phyloP scores from a whole-genome alignment of 495 filamentous ascomycete species.

The Durotheca rogersii region DNA sequence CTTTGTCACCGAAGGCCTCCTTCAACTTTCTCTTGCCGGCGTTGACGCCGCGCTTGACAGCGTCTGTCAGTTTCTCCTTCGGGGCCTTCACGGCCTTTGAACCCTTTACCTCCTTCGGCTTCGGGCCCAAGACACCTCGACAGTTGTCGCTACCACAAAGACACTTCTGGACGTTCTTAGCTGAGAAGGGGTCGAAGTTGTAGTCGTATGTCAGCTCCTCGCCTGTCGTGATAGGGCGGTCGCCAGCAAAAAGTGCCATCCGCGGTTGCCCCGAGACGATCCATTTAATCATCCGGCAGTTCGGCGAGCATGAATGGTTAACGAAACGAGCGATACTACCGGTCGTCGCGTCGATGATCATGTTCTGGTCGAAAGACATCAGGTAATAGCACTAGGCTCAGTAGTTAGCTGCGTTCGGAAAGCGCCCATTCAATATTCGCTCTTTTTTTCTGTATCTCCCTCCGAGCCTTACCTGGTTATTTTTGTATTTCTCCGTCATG shows the following conservation, averaged over 20 bases:
- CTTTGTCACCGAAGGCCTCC: slow-evolving; percentile 38
- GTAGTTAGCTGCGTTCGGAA: slow-evolving; percentile 30
- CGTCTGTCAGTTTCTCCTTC: slow-evolving; percentile 31
- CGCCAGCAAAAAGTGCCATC: slow-evolving; percentile 96
- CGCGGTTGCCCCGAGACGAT: slow-evolving; percentile 91
- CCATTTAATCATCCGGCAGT: slow-evolving; percentile 97
- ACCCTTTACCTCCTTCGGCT: slow-evolving; percentile 60
- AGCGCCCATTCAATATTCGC: too few species aligned
- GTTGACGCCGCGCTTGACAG: slow-evolving; percentile 34
- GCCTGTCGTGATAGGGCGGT: slow-evolving; percentile 83
- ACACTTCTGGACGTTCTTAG: slow-evolving; percentile 80
- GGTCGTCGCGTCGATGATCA: slow-evolving; percentile 96
- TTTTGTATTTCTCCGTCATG: slow-evolving; percentile 88
- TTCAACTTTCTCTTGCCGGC: slow-evolving; percentile 45
- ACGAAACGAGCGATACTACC: slow-evolving; percentile 96
- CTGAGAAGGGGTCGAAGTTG: slow-evolving; percentile 90
- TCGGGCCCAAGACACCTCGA: slow-evolving; percentile 75
- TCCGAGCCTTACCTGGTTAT: slow-evolving; percentile 80
- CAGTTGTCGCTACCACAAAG: slow-evolving; percentile 76
- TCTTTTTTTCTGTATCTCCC: too few species aligned
- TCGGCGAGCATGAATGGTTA: slow-evolving; percentile 97
- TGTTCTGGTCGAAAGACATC: slow-evolving; percentile 97
- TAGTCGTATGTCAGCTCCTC: slow-evolving; percentile 99
- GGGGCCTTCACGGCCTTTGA: slow-evolving; percentile 46
- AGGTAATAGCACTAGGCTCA: slow-evolving; percentile 82